phyloP scores from a whole-genome alignment of 2,329 filamentous ascomycete genomes.

The Exophiala phaeomuriformis region DNA sequence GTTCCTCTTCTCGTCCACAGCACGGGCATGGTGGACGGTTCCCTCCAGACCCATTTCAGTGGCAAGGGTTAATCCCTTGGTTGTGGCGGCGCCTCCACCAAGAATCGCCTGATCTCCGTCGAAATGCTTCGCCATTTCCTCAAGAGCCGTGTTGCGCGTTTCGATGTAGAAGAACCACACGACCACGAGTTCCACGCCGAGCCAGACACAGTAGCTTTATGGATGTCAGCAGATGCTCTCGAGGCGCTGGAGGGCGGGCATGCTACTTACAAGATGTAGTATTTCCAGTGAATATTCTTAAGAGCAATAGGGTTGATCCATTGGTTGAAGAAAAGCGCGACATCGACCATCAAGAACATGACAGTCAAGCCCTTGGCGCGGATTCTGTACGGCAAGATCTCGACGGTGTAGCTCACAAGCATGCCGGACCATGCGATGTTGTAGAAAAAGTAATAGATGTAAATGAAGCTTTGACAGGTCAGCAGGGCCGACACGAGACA shows the following conservation, averaged over 20 bases:
- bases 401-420: conserved; percentile 38
- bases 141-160: conserved; percentile 63
- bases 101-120: conserved; percentile 53
- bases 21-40: conserved; percentile 15
- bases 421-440: conserved; percentile 36
- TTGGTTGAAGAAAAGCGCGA: conserved; percentile 32
- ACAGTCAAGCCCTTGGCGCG: conserved; percentile 43
- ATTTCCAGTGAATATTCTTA: conserved; percentile 31
- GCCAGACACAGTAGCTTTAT: conserved; percentile 28
- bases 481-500: not conserved
- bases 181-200: conserved; percentile 30
- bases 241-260: not conserved
- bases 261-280: conserved; percentile 33
- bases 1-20: conserved; percentile 19
- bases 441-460: conserved; percentile 39
- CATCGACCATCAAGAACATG: conserved; percentile 33
- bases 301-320: conserved; percentile 35
- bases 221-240: not conserved
- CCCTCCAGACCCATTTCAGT: conserved; percentile 22
- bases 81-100: conserved; percentile 25
- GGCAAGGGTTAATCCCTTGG: conserved; percentile 24
- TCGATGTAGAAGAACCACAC: conserved; percentile 39
- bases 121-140: conserved; percentile 64
- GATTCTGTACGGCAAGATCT: conserved; percentile 45
- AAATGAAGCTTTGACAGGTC: conserved; percentile 31